These are phyloP conservation scores for Paramecium primaurelia DNA, from an alignment of 73 alveolate genomes.

Conservation along the genomic window DNA sequence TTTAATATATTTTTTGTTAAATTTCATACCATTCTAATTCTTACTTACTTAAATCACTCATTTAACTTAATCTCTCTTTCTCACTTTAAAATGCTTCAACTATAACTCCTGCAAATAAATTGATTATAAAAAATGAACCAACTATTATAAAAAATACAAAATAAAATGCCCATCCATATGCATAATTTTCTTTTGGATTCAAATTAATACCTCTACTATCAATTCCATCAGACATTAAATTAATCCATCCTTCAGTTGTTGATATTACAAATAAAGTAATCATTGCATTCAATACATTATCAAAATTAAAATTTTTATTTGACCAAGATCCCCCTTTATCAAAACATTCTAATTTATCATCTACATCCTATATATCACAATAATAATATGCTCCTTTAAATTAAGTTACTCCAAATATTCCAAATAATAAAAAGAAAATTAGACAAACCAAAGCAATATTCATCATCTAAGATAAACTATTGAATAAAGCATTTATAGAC, in stretches of 20 bases:
- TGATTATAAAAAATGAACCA: slow-evolving; percentile 64
- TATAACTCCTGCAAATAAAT: slow-evolving; percentile 73
- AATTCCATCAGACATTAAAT: slow-evolving; percentile 65
- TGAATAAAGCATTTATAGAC: slow-evolving; percentile 67
- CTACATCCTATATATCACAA: slow-evolving; percentile 40
- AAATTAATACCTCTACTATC: slow-evolving; percentile 51
- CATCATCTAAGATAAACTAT: slow-evolving; percentile 63
- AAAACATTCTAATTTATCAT: slow-evolving; percentile 65
- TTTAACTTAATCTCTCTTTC: slow-evolving; percentile 57
- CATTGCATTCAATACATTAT: slow-evolving; percentile 65
- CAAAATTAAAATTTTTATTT: slow-evolving; percentile 56
- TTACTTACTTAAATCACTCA: slow-evolving; percentile 46
- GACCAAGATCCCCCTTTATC: slow-evolving; percentile 66
- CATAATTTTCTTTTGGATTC: slow-evolving; percentile 43
- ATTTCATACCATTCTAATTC: slow-evolving; percentile 67
- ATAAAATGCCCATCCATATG: slow-evolving; percentile 59
- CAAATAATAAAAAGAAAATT: slow-evolving; percentile 71
- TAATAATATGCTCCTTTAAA: slow-evolving; percentile 74
- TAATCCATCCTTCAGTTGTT: slow-evolving; percentile 69
- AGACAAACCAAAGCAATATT: slow-evolving; percentile 65
- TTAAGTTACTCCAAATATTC: slow-evolving; percentile 72
- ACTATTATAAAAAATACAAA: slow-evolving; percentile 66
- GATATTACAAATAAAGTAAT: slow-evolving; percentile 63
- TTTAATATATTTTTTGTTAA: slow-evolving; percentile 22
- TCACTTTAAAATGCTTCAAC: slow-evolving; percentile 62